A percentile compares a stretch with the other conserved stretches of the same genome.
These are phyloP conservation scores for Syncephalastrum monosporum DNA, from an alignment of 371 early-diverging fungal genomes.

Conservation along the genomic window DNA sequence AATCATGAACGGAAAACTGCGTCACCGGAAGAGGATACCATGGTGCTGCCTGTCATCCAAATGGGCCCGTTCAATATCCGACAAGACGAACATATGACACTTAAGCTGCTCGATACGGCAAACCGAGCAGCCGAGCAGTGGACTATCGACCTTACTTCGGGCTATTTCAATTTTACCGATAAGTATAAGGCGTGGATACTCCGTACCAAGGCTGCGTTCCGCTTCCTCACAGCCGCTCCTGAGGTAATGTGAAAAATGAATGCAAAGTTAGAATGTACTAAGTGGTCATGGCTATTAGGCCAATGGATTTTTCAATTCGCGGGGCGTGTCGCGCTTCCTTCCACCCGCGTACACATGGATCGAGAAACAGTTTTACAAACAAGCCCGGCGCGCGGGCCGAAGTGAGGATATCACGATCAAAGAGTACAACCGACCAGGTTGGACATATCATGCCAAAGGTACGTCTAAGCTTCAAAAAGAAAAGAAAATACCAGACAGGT, in stretches of 20 bases:
- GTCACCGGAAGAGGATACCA: constrained; percentile 54
- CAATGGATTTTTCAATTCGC: constrained; percentile 90
- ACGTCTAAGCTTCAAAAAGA: constrained; percentile 3
- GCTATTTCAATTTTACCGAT: constrained; percentile 93
- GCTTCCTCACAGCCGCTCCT: constrained; percentile 84
- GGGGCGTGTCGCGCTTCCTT: constrained; percentile 82
- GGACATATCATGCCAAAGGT: constrained; percentile 95
- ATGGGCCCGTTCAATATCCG: constrained; percentile 80
- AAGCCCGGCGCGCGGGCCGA: constrained; percentile 36
- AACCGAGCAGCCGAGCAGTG: constrained; percentile 29
- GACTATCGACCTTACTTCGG: constrained; percentile 75
- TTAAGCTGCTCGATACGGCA: constrained; percentile 58
- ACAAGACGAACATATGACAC: constrained; percentile 74
- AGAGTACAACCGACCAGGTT: constrained; percentile 75
- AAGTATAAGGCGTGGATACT: constrained; percentile 62
- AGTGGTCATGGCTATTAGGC: constrained; percentile 50
- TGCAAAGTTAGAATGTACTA: not conserved
- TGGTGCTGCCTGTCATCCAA: constrained; percentile 84
- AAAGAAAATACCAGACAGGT: no score
- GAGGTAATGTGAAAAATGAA: constrained; percentile 46
- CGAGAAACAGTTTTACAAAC: constrained; percentile 58
- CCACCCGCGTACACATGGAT: constrained; percentile 91
- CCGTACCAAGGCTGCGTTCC: constrained; percentile 55
- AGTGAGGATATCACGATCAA: constrained; percentile 54
- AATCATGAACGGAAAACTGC: not conserved